These are phyloP conservation scores for Xylariaceae sp. DNA, from an alignment of 2,329 filamentous ascomycete species.

Conservation along the genomic window DNA sequence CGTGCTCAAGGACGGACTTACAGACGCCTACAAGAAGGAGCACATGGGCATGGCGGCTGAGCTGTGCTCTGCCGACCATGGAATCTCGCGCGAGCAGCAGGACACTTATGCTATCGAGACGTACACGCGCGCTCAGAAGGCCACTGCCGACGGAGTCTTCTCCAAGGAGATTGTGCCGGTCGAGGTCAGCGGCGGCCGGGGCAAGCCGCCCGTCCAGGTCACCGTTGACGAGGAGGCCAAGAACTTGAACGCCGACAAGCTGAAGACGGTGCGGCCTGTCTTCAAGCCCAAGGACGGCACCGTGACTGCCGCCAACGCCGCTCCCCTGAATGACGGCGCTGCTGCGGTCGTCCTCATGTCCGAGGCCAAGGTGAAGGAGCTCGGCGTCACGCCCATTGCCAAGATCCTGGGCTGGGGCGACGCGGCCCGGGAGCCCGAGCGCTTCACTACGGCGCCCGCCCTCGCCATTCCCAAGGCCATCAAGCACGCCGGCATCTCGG, in stretches of 20 bases:
- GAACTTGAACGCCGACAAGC: slow-evolving; percentile 81
- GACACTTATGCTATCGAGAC: slow-evolving; percentile 93
- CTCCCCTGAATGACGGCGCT: slow-evolving; percentile 90
- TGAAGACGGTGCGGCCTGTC: slow-evolving; percentile 75
- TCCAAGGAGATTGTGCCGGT: slow-evolving; percentile 80
- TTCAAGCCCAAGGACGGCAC: slow-evolving; percentile 77
- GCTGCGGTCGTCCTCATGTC: slow-evolving; percentile 89
- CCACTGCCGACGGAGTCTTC: slow-evolving; percentile 76
- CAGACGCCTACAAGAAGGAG: slow-evolving; percentile 90
- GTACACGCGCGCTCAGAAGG: slow-evolving; percentile 67
- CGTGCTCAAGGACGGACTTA: slow-evolving; percentile 88
- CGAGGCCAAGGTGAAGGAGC: slow-evolving; percentile 86
- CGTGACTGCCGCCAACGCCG: slow-evolving; percentile 93
- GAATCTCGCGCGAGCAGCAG: slow-evolving; percentile 74
- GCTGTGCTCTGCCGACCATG: slow-evolving; percentile 81
- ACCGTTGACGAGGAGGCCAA: slow-evolving; percentile 92
- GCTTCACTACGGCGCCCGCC: slow-evolving; percentile 91
- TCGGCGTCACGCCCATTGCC: slow-evolving; percentile 83
- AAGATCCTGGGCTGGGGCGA: slow-evolving; percentile 98
- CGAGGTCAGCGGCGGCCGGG: slow-evolving; percentile 78
- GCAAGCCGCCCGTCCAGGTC: slow-evolving; percentile 76
- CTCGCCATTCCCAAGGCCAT: slow-evolving; percentile 96
- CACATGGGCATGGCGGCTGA: slow-evolving; percentile 94
- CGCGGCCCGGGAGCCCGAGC: slow-evolving; percentile 81
- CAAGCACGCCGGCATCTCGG: slow-evolving; percentile 79